phyloP scores from a whole-genome alignment of 208 protist genomes.

The Leishmania turanica region DNA sequence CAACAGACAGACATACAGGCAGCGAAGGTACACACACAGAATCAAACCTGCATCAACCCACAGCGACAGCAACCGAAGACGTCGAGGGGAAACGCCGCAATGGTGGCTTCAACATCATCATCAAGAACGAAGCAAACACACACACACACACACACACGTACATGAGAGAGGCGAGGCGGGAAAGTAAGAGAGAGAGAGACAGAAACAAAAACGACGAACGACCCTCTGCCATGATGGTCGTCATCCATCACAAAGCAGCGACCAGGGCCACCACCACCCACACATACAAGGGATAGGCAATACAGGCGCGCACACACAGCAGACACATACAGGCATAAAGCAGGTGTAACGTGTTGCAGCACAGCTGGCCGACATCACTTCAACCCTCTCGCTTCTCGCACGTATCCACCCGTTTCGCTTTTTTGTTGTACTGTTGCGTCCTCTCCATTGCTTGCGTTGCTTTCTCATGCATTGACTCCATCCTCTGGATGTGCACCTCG shows the following conservation, averaged over 20 bases:
- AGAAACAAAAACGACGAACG: neutral
- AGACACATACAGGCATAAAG: neutral
- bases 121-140: neutral
- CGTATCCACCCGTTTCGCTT: neutral
- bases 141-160: neutral
- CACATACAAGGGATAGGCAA: neutral
- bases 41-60: neutral
- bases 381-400: neutral
- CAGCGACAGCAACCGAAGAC: neutral
- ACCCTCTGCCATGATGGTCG: neutral
- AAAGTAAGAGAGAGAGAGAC: neutral
- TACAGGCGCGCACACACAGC: neutral
- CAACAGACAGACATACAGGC: too few species aligned
- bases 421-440: neutral
- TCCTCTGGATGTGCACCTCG: neutral
- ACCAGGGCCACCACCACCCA: too few species aligned
- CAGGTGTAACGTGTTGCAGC: neutral
- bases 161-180: neutral
- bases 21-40: too few species aligned
- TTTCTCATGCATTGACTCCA: neutral
- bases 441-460: neutral
- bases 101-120: neutral
- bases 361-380: too few species aligned
- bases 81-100: neutral
- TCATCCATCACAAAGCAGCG: neutral